Conservation (phyloP, 2,329 filamentous ascomycete genomes). For the Botrytis galanthina region DNA sequence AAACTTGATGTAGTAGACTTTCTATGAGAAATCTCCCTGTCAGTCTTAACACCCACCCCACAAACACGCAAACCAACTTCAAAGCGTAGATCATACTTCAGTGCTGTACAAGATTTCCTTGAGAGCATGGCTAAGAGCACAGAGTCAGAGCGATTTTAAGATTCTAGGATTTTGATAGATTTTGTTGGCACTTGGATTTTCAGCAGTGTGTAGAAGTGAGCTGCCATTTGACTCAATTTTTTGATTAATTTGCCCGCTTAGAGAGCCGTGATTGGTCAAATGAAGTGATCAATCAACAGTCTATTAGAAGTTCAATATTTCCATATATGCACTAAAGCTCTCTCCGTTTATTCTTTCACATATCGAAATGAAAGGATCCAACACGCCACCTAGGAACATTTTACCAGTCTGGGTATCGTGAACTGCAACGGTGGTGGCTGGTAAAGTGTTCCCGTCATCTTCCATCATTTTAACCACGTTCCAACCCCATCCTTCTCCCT, state of each 20-base stretch:
- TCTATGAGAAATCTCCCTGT: background rate
- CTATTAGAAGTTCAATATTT: constrained; percentile 10
- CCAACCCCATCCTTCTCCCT: constrained; percentile 26
- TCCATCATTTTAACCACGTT: constrained; percentile 39
- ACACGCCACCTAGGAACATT: constrained; percentile 36
- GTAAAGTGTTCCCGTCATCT: constrained; percentile 37
- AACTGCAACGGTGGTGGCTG: constrained; percentile 34
- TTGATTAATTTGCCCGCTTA: background rate
- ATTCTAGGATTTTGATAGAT: background rate
- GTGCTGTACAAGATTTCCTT: background rate
- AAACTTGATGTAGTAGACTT: background rate
- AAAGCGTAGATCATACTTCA: background rate
- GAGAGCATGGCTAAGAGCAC: background rate
- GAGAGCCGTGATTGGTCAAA: background rate
- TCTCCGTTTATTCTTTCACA: constrained; percentile 13
- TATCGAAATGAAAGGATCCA: constrained; percentile 9
- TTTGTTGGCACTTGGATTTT: background rate
- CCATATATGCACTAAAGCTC: constrained; percentile 10
- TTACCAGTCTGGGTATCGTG: constrained; percentile 39
- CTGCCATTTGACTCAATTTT: background rate
- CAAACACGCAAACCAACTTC: background rate
- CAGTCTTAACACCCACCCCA: background rate
- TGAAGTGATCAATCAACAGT: background rate
- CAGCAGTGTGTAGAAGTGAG: background rate
- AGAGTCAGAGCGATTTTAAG: background rate